Conservation (phyloP, 257 asterid genomes). For the Solanum chaucha region DNA sequence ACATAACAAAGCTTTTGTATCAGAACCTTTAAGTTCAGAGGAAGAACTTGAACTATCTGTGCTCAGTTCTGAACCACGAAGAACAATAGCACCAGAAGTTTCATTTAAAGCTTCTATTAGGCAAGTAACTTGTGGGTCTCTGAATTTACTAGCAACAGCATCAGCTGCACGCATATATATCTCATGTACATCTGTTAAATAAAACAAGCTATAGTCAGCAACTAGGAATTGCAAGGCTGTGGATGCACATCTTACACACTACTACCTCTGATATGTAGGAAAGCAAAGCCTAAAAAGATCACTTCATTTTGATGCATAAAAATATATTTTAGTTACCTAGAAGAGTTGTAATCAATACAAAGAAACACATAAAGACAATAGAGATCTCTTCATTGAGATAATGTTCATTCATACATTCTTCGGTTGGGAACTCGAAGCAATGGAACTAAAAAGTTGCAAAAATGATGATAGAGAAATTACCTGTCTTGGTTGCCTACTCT, state of each 20-base stretch:
- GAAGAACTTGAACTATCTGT: constrained; percentile 38
- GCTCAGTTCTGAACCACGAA: constrained; percentile 52
- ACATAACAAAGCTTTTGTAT: constrained; percentile 36
- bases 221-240: neutral
- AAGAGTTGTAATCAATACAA: neutral
- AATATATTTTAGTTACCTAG: neutral
- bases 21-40: constrained; percentile 34
- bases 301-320: neutral
- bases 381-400: neutral
- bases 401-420: neutral
- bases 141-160: constrained; percentile 47
- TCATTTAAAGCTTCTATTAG: constrained; percentile 46
- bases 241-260: neutral
- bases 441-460: neutral
- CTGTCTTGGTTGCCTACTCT: neutral
- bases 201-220: neutral
- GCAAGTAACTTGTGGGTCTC: constrained; percentile 67
- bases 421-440: neutral
- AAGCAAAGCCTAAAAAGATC: neutral
- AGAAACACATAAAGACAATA: neutral
- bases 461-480: neutral
- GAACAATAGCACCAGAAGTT: constrained; percentile 43
- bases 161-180: constrained; percentile 50
- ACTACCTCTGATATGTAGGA: neutral
- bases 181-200: constrained; percentile 45